Conservation (phyloP, 441 rosid genomes). For the Aquilaria agallochum region DNA sequence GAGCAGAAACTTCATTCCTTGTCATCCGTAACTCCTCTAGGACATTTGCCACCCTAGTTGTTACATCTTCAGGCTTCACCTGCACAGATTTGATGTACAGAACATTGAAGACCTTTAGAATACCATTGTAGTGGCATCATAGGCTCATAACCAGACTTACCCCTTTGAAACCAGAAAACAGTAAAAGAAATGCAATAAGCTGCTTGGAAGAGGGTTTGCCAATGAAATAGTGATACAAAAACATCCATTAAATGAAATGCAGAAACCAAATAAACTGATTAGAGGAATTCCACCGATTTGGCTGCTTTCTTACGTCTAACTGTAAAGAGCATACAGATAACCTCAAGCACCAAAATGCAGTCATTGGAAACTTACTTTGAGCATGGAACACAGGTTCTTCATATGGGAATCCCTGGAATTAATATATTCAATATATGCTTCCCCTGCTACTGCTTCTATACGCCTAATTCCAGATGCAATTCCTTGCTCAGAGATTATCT, state of each 20-base stretch:
- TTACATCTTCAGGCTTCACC: constrained; percentile 93
- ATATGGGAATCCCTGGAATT: constrained; percentile 70
- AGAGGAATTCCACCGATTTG: no score
- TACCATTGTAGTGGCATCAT: neutral
- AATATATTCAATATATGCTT: constrained; percentile 80
- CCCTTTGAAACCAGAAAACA: no score
- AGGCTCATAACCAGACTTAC: neutral
- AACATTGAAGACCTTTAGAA: neutral
- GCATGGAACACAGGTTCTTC: constrained; percentile 72
- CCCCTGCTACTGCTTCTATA: constrained; percentile 96
- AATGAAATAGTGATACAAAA: no score
- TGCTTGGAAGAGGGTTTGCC: no score
- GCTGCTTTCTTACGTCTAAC: no score
- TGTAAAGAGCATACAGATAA: no score
- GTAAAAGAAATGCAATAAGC: no score
- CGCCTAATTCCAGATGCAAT: constrained; percentile 94
- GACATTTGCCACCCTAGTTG: constrained; percentile 71
- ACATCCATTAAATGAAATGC: no score
- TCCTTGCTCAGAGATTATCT: constrained; percentile 89
- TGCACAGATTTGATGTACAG: constrained; percentile 22
- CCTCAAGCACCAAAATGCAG: no score
- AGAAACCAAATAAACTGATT: no score
- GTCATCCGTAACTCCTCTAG: constrained; percentile 62
- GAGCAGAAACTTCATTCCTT: constrained; percentile 61
- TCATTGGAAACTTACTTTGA: constrained; percentile 49